A percentile compares a stretch with the other conserved stretches of the same genome.
Conservation (phyloP, 2,329 filamentous ascomycete species). For the Talaromyces sp. region DNA sequence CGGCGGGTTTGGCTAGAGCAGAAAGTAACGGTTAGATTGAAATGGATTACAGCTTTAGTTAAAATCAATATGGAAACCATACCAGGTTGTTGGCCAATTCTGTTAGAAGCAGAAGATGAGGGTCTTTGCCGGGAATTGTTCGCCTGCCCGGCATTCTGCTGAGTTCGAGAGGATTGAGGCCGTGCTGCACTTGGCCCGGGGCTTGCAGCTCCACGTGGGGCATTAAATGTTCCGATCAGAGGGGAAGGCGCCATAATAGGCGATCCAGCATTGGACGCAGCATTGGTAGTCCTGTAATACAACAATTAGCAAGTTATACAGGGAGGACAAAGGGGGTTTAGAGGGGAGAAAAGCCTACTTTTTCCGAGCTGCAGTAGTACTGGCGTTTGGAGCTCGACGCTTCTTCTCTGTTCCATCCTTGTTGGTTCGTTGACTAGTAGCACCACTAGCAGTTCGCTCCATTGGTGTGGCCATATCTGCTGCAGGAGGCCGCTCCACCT, state of each 20-base stretch:
- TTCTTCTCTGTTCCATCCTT: constrained; percentile 72
- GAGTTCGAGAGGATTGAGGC: constrained; percentile 69
- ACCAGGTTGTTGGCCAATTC: constrained; percentile 54
- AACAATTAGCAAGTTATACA: constrained; percentile 27
- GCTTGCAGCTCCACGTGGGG: constrained; percentile 62
- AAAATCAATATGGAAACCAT: constrained; percentile 33
- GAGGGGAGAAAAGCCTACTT: constrained; percentile 58
- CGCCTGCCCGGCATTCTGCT: constrained; percentile 74
- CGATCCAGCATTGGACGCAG: constrained; percentile 60
- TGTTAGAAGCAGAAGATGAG: constrained; percentile 63
- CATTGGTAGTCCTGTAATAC: constrained; percentile 48
- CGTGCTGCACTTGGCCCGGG: constrained; percentile 63
- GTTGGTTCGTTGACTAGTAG: constrained; percentile 40
- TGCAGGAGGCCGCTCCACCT: constrained; percentile 69
- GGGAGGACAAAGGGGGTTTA: not conserved
- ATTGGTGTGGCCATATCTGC: constrained; percentile 39
- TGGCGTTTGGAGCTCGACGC: constrained; percentile 72
- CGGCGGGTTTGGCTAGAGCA: constrained; percentile 41
- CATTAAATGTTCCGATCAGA: constrained; percentile 64
- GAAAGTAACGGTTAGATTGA: constrained; percentile 23
- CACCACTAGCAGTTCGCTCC: constrained; percentile 45
- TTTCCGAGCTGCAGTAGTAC: constrained; percentile 65
- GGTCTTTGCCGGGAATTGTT: constrained; percentile 60
- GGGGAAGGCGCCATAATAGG: constrained; percentile 76
- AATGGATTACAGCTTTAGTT: constrained; percentile 16